Percentiles rank a stretch among this genome's conserved stretches.
These are phyloP conservation scores for Aspergillus clavatus DNA, from an alignment of 2,329 filamentous ascomycete species.

Conservation along the genomic window DNA sequence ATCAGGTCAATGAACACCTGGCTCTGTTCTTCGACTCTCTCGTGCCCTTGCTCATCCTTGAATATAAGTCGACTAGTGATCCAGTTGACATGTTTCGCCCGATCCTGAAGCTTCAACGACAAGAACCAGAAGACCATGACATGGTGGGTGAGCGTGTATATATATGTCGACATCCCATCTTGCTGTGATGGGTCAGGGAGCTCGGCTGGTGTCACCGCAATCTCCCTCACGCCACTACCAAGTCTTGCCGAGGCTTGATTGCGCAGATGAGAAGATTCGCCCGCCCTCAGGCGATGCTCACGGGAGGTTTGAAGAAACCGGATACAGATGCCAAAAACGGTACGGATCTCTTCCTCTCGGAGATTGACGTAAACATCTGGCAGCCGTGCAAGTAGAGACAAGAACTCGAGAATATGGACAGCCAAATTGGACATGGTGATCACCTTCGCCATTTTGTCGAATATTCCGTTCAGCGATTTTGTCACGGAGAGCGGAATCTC, in stretches of 20 bases:
- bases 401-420: conserved; percentile 91
- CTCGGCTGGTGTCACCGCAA: conserved; percentile 27
- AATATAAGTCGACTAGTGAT: conserved; percentile 81
- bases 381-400: conserved; percentile 81
- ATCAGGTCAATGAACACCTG: conserved; percentile 93
- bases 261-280: conserved; percentile 31
- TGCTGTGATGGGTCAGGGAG: conserved; percentile 42
- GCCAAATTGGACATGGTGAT: conserved; percentile 90
- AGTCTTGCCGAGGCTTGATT: conserved; percentile 36
- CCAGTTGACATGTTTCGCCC: conserved; percentile 79
- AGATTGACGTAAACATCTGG: conserved; percentile 84
- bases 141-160: conserved; percentile 89
- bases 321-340: conserved; percentile 92
- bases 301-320: conserved; percentile 86
- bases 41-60: conserved; percentile 67
- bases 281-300: conserved; percentile 47
- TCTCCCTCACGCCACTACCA: conserved; percentile 43
- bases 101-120: conserved; percentile 76
- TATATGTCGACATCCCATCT: conserved; percentile 85
- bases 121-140: conserved; percentile 98
- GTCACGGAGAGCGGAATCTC: conserved; percentile 84
- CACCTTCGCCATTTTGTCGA: conserved; percentile 91
- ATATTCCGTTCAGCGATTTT: conserved; percentile 76
- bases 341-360: conserved; percentile 84
- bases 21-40: conserved; percentile 83